Percentiles rank a stretch among this genome's conserved stretches.
These are phyloP conservation scores for Fusarium papillatum DNA, from an alignment of 2,329 filamentous ascomycete genomes.

Conservation along the genomic window DNA sequence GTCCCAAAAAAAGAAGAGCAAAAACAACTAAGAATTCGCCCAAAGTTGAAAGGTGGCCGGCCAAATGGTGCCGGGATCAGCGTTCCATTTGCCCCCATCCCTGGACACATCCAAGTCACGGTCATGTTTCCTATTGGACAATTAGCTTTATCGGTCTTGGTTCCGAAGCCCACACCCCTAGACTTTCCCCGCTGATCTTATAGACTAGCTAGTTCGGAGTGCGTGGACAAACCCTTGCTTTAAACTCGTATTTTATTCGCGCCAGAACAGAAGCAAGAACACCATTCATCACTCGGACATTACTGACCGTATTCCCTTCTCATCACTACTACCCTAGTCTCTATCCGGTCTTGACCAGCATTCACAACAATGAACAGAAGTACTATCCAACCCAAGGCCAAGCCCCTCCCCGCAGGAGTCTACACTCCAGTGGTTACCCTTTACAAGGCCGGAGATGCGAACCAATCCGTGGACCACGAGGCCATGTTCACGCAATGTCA, in stretches of 20 bases:
- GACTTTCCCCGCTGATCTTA: not conserved
- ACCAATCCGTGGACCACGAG: slow-evolving; percentile 58
- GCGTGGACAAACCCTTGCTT: not conserved
- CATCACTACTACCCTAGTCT: not conserved
- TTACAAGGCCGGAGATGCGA: slow-evolving; percentile 54
- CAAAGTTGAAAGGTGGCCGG: not conserved
- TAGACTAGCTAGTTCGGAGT: not conserved
- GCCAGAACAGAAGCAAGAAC: not conserved
- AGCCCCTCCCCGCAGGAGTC: slow-evolving; percentile 56
- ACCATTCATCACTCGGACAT: not conserved
- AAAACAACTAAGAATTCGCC: not conserved
- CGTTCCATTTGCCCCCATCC: not conserved
- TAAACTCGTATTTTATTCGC: not conserved
- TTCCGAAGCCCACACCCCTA: not conserved
- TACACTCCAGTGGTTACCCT: slow-evolving; percentile 62
- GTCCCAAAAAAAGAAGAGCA: not conserved
- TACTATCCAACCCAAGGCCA: slow-evolving; percentile 51
- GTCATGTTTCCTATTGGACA: slow-evolving; percentile 12
- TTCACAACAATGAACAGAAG: slow-evolving; percentile 43
- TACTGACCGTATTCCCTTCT: not conserved
- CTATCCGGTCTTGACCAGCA: not conserved
- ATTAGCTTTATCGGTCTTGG: not conserved
- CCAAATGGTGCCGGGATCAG: not conserved
- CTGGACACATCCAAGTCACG: not conserved
- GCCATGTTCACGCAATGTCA: slow-evolving; percentile 59